Evolutionary conservation across 768 basidiomycete species (phyloP).

Genomic region (Phaeotremella skinneri): DNA sequence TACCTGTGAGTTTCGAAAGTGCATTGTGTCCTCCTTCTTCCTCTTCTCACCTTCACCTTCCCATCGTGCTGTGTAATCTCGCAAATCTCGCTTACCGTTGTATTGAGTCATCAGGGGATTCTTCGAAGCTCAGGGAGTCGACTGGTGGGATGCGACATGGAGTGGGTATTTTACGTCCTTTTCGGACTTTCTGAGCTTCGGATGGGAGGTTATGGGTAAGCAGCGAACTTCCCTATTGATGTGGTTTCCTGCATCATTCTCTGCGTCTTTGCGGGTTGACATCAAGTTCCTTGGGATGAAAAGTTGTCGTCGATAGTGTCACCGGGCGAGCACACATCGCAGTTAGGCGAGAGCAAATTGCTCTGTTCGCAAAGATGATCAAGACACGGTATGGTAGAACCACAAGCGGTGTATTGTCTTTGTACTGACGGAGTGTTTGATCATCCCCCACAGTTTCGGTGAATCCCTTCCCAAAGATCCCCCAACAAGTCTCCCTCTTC

Average conservation of each 20-base stretch:
- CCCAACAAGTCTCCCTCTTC: constrained; percentile 37
- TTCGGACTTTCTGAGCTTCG: constrained; percentile 48
- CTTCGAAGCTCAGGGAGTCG: constrained; percentile 28
- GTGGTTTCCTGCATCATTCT: too few relatives aligned
- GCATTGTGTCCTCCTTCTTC: not conserved
- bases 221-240: too few relatives aligned
- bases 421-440: not conserved
- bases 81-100: not conserved
- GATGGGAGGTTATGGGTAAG: constrained; percentile 50
- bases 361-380: constrained; percentile 50
- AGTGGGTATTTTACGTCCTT: constrained; percentile 48
- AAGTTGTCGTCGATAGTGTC: constrained; percentile 40
- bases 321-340: constrained; percentile 43
- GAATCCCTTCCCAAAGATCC: constrained; percentile 44
- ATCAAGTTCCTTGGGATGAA: not conserved
- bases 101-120: constrained; percentile 16
- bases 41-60: not conserved
- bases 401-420: too few relatives aligned
- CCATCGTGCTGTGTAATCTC: not conserved
- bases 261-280: constrained; percentile 19
- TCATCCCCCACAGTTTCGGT: constrained; percentile 26
- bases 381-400: constrained; percentile 35
- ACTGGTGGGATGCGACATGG: constrained; percentile 51
- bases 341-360: constrained; percentile 44
- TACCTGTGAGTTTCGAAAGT: constrained; percentile 38